These are phyloP conservation scores for Platismatia glauca DNA, from an alignment of 495 filamentous ascomycete genomes.

Conservation along the genomic window DNA sequence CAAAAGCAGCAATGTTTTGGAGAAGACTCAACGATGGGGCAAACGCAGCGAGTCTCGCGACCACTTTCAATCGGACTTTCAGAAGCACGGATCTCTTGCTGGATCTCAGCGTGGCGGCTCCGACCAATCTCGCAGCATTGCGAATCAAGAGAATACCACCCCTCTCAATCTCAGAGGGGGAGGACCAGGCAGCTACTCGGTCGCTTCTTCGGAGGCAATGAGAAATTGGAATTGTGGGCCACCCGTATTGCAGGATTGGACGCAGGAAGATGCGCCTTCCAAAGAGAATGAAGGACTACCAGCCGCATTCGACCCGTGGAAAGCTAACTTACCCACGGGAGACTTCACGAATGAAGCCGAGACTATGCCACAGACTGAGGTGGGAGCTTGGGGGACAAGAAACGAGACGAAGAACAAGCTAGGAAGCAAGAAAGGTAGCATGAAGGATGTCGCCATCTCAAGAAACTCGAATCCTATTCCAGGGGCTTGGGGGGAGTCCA, in stretches of 20 bases:
- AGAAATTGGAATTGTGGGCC: constrained; percentile 9
- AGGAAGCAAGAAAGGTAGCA: not conserved
- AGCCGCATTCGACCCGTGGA: constrained; percentile 9
- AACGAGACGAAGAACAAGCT: not conserved
- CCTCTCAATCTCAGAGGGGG: constrained; percentile 4
- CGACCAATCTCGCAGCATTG: not conserved
- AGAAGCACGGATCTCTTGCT: not conserved
- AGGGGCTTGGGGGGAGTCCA: constrained; percentile 5
- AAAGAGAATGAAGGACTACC: not conserved
- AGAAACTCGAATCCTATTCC: not conserved
- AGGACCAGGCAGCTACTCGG: constrained; percentile 7
- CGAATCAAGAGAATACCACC: not conserved
- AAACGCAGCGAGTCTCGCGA: constrained; percentile 5
- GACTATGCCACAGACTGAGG: not conserved
- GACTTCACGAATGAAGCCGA: constrained; percentile 1
- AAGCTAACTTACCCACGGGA: constrained; percentile 10
- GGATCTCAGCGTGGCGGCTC: not conserved
- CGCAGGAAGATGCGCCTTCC: not conserved
- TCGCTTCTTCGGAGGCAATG: not conserved
- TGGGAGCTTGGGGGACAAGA: not conserved
- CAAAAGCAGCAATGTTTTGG: not conserved
- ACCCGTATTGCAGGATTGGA: not conserved
- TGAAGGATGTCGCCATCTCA: not conserved
- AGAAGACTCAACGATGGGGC: not conserved
- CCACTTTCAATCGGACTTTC: not conserved